Conservation (phyloP, 1,284 basidiomycete genomes). For the Phellinidium pouzarii region DNA sequence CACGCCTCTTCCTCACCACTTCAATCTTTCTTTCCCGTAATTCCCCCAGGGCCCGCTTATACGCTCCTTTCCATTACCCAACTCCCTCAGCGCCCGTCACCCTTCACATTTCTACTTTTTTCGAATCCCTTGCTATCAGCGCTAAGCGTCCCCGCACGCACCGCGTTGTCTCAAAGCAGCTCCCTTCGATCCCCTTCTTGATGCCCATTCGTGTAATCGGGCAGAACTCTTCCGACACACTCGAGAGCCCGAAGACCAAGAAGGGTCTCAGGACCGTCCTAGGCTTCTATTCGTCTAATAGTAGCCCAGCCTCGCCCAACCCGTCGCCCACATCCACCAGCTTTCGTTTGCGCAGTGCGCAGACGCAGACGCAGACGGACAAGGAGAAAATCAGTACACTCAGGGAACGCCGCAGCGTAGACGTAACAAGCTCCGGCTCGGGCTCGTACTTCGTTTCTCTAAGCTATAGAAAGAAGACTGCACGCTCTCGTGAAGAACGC, state of each 20-base stretch:
- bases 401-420: constrained; percentile 25
- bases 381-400: constrained; percentile 8
- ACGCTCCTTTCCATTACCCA: constrained; percentile 14
- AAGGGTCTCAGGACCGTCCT: constrained; percentile 38
- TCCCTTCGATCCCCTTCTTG: constrained; percentile 2
- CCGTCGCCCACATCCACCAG: constrained; percentile 20
- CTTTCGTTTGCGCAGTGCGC: constrained; percentile 22
- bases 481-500: constrained; percentile 23
- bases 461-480: constrained; percentile 26
- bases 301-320: background rate
- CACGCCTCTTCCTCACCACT: constrained; percentile 8
- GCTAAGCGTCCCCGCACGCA: constrained; percentile 6
- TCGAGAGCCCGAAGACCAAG: constrained; percentile 24
- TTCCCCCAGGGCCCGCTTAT: constrained; percentile 1
- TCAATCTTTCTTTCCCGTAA: constrained; percentile 6
- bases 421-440: constrained; percentile 26
- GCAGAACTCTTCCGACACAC: background rate
- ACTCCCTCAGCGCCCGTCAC: constrained; percentile 5
- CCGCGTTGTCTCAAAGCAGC: background rate
- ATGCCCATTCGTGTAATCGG: constrained; percentile 12
- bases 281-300: constrained; percentile 28
- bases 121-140: constrained; percentile 3
- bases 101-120: constrained; percentile 3
- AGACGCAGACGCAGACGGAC: constrained; percentile 19
- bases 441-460: constrained; percentile 23